Evolutionary conservation across 805 yeast genomes (phyloP), one percentile per base, ranked within the genome.

Genomic region (Wickerhamiella domercqiae): DNA sequence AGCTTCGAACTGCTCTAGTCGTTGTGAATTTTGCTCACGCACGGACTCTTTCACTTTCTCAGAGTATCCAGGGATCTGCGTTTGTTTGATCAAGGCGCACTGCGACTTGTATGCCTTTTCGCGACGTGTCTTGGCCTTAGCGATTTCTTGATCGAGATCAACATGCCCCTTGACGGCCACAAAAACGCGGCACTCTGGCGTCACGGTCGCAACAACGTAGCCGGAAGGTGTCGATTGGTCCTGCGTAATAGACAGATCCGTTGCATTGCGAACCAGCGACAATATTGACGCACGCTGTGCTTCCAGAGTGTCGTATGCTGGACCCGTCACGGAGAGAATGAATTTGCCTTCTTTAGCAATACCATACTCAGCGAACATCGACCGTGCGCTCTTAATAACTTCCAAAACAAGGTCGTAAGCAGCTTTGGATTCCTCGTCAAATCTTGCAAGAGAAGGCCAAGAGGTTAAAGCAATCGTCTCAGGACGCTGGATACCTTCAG

Each of bases 131-230:
- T 66, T 59, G 28, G 84, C 90, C 69, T 87, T 90, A 49, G 66
- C 55, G 51, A 90, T 80, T 64, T 90, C 97, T 39, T 78, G 78
- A 52, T 84, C 96, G 49, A 86, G 71, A 59, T 87, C 96, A 48
- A 90, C 75, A 56, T 79, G 86, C 38, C 97, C 98, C 68, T 83
- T 86, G 40, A 87, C 95, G 56, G 90, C 68, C 21, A 87, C 72
- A 52, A 83, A 94, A 16, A 86, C 97, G 42, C 74, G 77, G 56
- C 82, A 75, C 39, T 72, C 78, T 35, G 93, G 78, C 41, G 73
- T 71, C 41, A 87, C 82, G 39, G 93, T 71, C 49, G 74, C 75
- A 47, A 84, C 70, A 31, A 87, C 95, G 59, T 94, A 81, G 33
- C 98, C 98, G 42, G 74, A 72, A 49, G 96, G 96, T 44, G 84